Base-by-base conservation (phyloP, 345 rosid species). In the Laguncularia racemosa region DNA sequence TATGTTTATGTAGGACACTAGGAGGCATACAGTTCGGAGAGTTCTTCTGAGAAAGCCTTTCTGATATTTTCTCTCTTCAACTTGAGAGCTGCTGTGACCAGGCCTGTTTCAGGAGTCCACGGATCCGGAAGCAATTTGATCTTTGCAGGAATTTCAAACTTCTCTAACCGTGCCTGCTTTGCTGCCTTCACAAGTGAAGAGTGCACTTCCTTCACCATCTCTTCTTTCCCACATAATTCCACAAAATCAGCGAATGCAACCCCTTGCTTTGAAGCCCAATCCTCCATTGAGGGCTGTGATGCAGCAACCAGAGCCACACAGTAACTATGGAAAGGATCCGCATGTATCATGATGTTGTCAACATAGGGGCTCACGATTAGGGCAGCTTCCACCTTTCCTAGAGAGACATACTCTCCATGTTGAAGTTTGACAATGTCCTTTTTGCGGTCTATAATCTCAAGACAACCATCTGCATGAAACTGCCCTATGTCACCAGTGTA, bases 381-480 rank as follows among this genome's bases (percentile, higher is more conserved):
- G 65, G 81, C 92, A 63, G 93, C 84, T 78, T 95, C 99, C 43
- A 95, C 96, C 88, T 95, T 95, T 74, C 97, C 99, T 46, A 95
- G 71, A 46, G 99, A 90, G 67, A 95, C 89, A 76, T 95, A 95
- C 69, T 95, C 99, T 20, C 99, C 99, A 14, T 90, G 97, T 71
- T 90, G 97, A 75, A 95, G 96, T 73, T 95, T 95, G 65, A 95
- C 91, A 11, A 95, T 95, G 70, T 95, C 99, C 66, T 95, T 95
- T 60, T 85, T 95, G 6, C 97, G 89, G 70, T 95, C 97, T 70
- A 88, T 73, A 55, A 95, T 95, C 88, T 95, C 96, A 44, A 95
- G 93, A 76, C 99, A 95, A 53, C 97, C 97, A 67, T 95, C 99
- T 13, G 86, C 50, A 47, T 95, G 99, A 69, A 95, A 76, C 70